Evolutionary conservation across 1,284 basidiomycete species (phyloP), one percentile per base, ranked within the genome.

Genomic region (Rhodotorula sp.): DNA sequence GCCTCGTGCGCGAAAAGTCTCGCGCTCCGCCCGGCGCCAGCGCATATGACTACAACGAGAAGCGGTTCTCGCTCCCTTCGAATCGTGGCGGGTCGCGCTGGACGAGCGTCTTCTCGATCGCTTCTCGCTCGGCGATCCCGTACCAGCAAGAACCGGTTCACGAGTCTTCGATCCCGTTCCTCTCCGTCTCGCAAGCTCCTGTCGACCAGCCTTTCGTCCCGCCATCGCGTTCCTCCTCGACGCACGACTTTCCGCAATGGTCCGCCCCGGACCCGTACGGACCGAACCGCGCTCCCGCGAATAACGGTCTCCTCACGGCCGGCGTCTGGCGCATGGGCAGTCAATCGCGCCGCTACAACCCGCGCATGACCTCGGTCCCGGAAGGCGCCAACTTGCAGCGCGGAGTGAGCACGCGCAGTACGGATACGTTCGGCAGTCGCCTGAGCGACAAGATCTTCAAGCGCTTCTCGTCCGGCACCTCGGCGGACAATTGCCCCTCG

Each of bases 381-480:
- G 54, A n/a, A 20, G 59, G 65, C 12, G 26, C 26, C 16, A 52
- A 52, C 51, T 52, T 64, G 15, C 46, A 26, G 20, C 62, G 54
- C 3, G 47, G 51, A 23, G 59, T 18, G 2, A 64, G 48, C 46
- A 34, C 58, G 48, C 64, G 51, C 20, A 60, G 62, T 12, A 69
- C 63, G 26, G 65, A 49, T 16, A 62, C 64, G 3, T 26, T 67
- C 58, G 34, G 48, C 10, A 65, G 63, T 23, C 43, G 66, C 29
- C 60, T 71, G 49, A 65, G 63, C 56, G 67, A 71, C 56, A 68
- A 65, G 67, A 63, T 65, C 31, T 64, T 64, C 26, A 34, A 21
- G 48, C 61, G 61, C 4, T 49, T 39, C 18, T 43, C 39, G 39
- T 14, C 39, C 8, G 52, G 56, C 26, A 7, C 8, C 23, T 49